These are phyloP conservation scores for Cunninghamia lanceolata DNA, from an alignment of 75 land plant genomes.

Conservation along the genomic window DNA sequence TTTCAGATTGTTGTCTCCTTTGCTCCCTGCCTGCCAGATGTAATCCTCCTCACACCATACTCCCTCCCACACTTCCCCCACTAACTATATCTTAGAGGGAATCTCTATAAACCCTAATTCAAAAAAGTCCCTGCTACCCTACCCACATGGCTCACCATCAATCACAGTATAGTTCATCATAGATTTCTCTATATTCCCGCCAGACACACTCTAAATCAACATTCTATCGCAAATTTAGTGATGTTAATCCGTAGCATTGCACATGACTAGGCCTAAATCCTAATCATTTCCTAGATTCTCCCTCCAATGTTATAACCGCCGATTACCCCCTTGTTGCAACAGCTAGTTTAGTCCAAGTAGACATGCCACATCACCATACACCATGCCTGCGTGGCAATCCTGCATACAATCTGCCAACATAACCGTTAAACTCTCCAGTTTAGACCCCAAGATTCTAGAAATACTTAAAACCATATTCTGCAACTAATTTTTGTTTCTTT, in stretches of 20 bases:
- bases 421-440: too few relatives aligned
- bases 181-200: slow-evolving; percentile 5
- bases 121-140: background rate
- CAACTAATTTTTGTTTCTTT: background rate
- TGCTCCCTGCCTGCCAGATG: slow-evolving; percentile 1
- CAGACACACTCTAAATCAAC: background rate
- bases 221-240: background rate
- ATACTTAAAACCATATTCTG: background rate
- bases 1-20: slow-evolving; percentile 9
- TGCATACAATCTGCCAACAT: too few relatives aligned
- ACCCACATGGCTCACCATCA: slow-evolving; percentile 10
- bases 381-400: background rate
- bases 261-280: too few relatives aligned
- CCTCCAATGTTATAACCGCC: background rate
- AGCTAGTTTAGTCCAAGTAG: background rate
- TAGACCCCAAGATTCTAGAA: too few relatives aligned
- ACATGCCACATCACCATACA: background rate
- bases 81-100: background rate
- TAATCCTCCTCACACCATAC: slow-evolving; percentile 2
- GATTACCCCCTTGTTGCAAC: background rate
- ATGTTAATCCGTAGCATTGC: background rate
- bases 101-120: background rate
- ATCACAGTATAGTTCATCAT: background rate
- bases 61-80: background rate
- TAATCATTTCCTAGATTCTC: background rate